Conservation (phyloP, 1,284 basidiomycete genomes). For the Dichomitus squalens region DNA sequence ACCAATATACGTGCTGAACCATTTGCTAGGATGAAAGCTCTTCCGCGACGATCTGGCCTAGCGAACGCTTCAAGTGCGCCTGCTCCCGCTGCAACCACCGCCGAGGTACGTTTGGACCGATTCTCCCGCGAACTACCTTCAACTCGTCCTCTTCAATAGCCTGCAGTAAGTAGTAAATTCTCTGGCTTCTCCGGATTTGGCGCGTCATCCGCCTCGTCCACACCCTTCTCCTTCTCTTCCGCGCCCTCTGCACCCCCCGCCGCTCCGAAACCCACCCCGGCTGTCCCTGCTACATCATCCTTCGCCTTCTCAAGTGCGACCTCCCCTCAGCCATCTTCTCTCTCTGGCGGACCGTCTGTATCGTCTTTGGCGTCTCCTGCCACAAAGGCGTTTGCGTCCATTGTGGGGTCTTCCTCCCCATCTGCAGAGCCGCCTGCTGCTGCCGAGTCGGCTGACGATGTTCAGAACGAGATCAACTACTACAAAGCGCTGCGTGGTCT, state of each 20-base stretch:
- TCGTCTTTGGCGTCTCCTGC: constrained; percentile 37
- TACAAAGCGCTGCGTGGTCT: constrained; percentile 80
- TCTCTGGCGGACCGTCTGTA: constrained; percentile 20
- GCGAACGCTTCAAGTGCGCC: constrained; percentile 1
- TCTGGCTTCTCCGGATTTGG: constrained; percentile 53
- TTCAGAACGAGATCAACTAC: constrained; percentile 53
- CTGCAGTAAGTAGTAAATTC: constrained; percentile 38
- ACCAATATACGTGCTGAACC: not conserved
- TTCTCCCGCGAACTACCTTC: not conserved
- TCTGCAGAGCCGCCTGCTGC: constrained; percentile 14
- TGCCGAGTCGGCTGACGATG: constrained; percentile 26
- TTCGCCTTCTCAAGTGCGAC: constrained; percentile 30
- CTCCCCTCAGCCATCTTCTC: constrained; percentile 9
- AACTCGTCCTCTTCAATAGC: not conserved
- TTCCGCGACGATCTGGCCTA: constrained; percentile 49
- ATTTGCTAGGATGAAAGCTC: constrained; percentile 50
- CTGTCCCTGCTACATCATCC: constrained; percentile 23
- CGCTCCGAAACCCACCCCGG: constrained; percentile 8
- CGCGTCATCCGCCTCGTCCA: constrained; percentile 22
- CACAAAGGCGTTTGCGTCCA: constrained; percentile 38
- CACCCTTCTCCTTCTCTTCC: constrained; percentile 22
- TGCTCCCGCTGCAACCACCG: not conserved
- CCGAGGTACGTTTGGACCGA: not conserved
- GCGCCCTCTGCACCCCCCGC: constrained; percentile 16
- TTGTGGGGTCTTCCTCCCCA: constrained; percentile 28